phyloP scores from a whole-genome alignment of 2,329 filamentous ascomycete species.

The Raffaelea albimanens region DNA sequence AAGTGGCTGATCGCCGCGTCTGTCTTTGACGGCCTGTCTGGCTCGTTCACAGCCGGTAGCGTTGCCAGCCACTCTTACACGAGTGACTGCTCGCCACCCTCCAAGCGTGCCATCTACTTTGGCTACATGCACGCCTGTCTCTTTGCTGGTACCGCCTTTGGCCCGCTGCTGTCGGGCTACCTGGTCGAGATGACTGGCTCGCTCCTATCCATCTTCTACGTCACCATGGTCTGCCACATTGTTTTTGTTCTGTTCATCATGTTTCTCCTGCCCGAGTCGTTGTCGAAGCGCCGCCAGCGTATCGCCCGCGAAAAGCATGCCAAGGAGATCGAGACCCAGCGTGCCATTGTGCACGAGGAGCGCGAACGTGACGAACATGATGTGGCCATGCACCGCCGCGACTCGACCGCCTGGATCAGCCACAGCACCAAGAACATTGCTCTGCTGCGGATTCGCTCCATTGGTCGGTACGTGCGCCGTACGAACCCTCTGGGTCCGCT shows the following conservation, averaged over 20 bases:
- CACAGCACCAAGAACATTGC: not conserved
- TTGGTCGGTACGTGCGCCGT: conserved; percentile 23
- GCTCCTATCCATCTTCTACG: conserved; percentile 76
- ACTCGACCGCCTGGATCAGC: not conserved
- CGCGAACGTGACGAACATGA: conserved; percentile 6
- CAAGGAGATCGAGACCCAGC: conserved; percentile 30
- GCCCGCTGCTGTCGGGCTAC: conserved; percentile 72
- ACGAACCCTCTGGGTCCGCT: conserved; percentile 69
- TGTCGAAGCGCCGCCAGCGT: conserved; percentile 63
- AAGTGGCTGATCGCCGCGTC: conserved; percentile 71
- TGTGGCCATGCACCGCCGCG: not conserved
- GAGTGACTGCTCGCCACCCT: conserved; percentile 76
- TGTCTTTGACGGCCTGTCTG: conserved; percentile 71
- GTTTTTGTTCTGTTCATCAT: conserved; percentile 65
- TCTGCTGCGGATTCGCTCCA: not conserved
- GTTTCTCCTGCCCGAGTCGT: conserved; percentile 72
- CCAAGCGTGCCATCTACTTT: conserved; percentile 71
- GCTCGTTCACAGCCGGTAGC: conserved; percentile 78
- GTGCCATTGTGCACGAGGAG: conserved; percentile 14
- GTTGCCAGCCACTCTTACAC: conserved; percentile 76
- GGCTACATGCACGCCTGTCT: conserved; percentile 85
- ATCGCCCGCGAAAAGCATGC: conserved; percentile 60
- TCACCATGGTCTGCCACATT: conserved; percentile 62
- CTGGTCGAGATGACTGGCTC: conserved; percentile 68
- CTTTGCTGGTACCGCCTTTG: conserved; percentile 80